Evolutionary conservation across 169 alveolate species (phyloP).

Genomic region (Plasmodium sp.): DNA sequence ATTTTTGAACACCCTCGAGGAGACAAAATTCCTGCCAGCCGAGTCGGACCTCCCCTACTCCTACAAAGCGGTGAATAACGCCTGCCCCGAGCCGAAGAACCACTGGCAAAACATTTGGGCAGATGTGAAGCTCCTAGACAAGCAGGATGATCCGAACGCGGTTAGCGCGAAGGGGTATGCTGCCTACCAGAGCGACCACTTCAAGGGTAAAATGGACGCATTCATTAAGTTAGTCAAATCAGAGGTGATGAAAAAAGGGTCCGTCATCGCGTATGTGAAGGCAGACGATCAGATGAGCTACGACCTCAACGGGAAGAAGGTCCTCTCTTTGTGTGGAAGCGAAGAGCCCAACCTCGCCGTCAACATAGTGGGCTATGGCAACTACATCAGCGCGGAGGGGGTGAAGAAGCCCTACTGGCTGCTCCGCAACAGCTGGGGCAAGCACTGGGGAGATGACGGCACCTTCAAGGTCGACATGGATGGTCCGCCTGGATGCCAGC

Average conservation of each 20-base stretch:
- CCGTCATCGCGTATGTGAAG: constrained; percentile 50
- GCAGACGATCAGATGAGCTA: constrained; percentile 6
- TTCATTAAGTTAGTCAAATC: constrained; percentile 39
- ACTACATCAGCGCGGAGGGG: constrained; percentile 11
- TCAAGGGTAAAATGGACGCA: constrained; percentile 10
- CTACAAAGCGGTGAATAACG: background rate
- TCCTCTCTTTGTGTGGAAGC: constrained; percentile 28
- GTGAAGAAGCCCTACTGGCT: constrained; percentile 31
- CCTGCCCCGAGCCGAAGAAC: background rate
- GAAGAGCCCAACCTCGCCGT: constrained; percentile 30
- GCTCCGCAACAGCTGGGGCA: constrained; percentile 38
- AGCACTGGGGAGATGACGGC: constrained; percentile 43
- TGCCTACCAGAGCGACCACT: background rate
- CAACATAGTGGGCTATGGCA: constrained; percentile 66
- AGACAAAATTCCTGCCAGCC: background rate
- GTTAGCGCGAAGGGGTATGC: constrained; percentile 8
- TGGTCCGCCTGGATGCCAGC: background rate
- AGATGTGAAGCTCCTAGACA: background rate
- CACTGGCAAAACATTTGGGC: constrained; percentile 1
- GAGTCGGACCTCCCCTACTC: background rate
- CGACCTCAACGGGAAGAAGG: constrained; percentile 66
- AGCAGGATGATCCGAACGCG: background rate
- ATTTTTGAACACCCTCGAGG: background rate
- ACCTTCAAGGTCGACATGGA: constrained; percentile 51
- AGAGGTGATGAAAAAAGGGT: constrained; percentile 42